phyloP scores from a whole-genome alignment of 345 rosid genomes.

The Eucalyptus marginata region DNA sequence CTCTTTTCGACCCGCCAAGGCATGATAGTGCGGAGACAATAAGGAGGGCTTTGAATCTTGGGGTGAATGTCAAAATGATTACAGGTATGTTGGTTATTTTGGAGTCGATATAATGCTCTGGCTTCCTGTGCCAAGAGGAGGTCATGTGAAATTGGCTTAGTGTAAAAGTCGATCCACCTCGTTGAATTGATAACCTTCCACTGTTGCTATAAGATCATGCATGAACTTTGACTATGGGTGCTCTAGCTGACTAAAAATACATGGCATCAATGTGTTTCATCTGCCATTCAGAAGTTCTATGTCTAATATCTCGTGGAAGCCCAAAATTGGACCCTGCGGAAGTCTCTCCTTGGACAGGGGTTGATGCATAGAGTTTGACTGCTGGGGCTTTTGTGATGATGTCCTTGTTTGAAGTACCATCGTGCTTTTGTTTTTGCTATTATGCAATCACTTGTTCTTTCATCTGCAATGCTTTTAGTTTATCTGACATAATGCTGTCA shows the following conservation, averaged over 20 bases:
- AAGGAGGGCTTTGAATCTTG: conserved; percentile 88
- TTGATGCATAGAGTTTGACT: not conserved
- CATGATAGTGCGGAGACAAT: conserved; percentile 99
- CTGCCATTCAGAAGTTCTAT: not conserved
- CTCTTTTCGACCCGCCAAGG: conserved; percentile 98
- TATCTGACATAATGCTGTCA: not conserved
- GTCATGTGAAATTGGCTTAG: not conserved
- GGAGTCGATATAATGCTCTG: not conserved
- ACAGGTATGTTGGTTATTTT: conserved; percentile 41
- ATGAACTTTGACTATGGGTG: not conserved
- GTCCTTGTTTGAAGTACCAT: not conserved
- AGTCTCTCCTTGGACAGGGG: not conserved
- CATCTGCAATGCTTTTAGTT: not conserved
- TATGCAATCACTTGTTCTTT: not conserved
- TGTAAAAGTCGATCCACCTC: not conserved
- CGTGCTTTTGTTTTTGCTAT: not conserved
- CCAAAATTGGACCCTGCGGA: not conserved
- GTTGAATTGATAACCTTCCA: not conserved
- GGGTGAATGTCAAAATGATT: conserved; percentile 97
- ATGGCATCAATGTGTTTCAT: not conserved
- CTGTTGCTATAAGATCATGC: not conserved
- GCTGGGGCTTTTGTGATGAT: not conserved
- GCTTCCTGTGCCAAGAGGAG: not conserved
- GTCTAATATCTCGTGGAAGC: not conserved
- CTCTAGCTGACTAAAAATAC: not conserved